Evolutionary conservation across 768 basidiomycete species (phyloP).

Genomic region (Leucocoprinus leucothites): DNA sequence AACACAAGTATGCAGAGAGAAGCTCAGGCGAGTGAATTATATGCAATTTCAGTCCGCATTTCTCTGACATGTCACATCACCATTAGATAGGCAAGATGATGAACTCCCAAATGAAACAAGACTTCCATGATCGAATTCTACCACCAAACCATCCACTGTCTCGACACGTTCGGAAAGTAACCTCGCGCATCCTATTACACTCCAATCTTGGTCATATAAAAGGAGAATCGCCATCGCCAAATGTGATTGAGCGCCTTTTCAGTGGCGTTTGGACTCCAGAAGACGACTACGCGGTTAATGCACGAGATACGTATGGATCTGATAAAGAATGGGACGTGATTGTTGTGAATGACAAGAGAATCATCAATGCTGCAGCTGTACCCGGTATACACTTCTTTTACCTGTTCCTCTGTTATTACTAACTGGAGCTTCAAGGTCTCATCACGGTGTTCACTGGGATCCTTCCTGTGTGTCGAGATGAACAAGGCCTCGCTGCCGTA

Average conservation of each 20-base stretch:
- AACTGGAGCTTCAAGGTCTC: slow-evolving; percentile 39
- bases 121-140: slow-evolving; percentile 55
- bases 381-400: slow-evolving; percentile 45
- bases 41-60: slow-evolving; percentile 30
- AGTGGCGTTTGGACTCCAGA: slow-evolving; percentile 32
- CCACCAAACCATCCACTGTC: slow-evolving; percentile 66
- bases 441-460: slow-evolving; percentile 92
- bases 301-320: slow-evolving; percentile 26
- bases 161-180: slow-evolving; percentile 66
- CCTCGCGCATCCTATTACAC: slow-evolving; percentile 62
- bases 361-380: slow-evolving; percentile 75
- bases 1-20: slow-evolving; percentile 61
- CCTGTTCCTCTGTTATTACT: not conserved
- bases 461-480: slow-evolving; percentile 70
- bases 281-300: slow-evolving; percentile 22
- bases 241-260: slow-evolving; percentile 18
- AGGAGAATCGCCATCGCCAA: slow-evolving; percentile 22
- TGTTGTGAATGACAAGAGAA: slow-evolving; percentile 69
- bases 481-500: slow-evolving; percentile 81
- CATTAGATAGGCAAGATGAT: slow-evolving; percentile 39
- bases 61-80: too few species aligned
- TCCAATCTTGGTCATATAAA: slow-evolving; percentile 67
- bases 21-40: slow-evolving; percentile 28
- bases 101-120: slow-evolving; percentile 41
- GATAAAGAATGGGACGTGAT: slow-evolving; percentile 62